Evolutionary conservation across 257 asterid species (phyloP).

Genomic region (Scutellaria baicalensis): DNA sequence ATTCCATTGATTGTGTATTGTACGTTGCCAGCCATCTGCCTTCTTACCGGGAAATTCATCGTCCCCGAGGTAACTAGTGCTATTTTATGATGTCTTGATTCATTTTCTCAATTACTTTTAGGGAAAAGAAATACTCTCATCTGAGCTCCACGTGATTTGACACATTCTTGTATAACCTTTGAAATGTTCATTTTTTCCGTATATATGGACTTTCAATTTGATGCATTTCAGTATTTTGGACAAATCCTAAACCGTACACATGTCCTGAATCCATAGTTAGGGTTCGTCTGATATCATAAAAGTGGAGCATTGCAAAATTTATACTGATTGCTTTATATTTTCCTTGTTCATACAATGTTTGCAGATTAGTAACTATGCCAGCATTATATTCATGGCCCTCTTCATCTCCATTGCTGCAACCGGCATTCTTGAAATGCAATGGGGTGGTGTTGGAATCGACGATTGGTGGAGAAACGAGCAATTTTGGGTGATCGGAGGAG

Average conservation of each 20-base stretch:
- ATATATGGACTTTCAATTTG: too few species aligned
- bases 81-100: neutral
- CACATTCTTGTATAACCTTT: too few species aligned
- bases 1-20: constrained; percentile 76
- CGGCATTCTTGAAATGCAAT: constrained; percentile 83
- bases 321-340: neutral
- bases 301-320: too few species aligned
- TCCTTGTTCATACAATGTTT: neutral
- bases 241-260: too few species aligned
- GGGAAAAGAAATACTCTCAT: too few species aligned
- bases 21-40: constrained; percentile 83
- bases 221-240: too few species aligned
- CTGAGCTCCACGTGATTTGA: too few species aligned
- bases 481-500: constrained; percentile 95
- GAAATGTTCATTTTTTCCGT: too few species aligned
- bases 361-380: constrained; percentile 78
- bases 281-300: too few species aligned
- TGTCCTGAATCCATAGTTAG: too few species aligned
- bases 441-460: constrained; percentile 82
- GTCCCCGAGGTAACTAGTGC: constrained; percentile 66
- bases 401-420: constrained; percentile 75
- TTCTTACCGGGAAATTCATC: constrained; percentile 77
- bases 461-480: constrained; percentile 98
- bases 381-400: constrained; percentile 67
- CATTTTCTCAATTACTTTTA: neutral